phyloP scores from a whole-genome alignment of 192 early-diverging fungal species.

The Piromyces sp. region DNA sequence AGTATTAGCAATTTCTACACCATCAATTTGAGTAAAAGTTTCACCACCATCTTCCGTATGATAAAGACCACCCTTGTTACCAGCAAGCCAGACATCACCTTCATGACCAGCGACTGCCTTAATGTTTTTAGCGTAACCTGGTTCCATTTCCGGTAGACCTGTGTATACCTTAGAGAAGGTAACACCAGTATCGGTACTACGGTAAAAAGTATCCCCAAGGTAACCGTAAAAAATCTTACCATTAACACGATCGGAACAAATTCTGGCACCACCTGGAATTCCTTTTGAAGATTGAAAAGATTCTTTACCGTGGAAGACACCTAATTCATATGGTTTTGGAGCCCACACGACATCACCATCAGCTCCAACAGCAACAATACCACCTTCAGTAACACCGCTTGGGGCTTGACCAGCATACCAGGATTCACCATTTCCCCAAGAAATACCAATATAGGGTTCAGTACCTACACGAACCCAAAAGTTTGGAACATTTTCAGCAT shows the following conservation, averaged over 20 bases:
- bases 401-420: background rate
- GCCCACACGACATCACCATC: conserved; percentile 1
- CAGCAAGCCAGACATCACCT: conserved; percentile 10
- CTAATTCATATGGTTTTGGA: background rate
- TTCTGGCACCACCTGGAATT: background rate
- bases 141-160: conserved; percentile 1
- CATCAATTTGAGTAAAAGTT: background rate
- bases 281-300: background rate
- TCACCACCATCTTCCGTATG: background rate
- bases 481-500: background rate
- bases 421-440: background rate
- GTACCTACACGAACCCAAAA: conserved; percentile 1
- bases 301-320: background rate
- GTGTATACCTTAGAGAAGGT: conserved; percentile 1
- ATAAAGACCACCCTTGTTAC: background rate
- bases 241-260: conserved; percentile 11
- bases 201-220: conserved; percentile 6
- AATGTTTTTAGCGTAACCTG: conserved; percentile 4
- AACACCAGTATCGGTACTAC: background rate
- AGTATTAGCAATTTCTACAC: background rate
- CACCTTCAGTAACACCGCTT: conserved; percentile 1
- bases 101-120: conserved; percentile 9
- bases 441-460: background rate
- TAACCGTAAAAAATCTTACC: conserved; percentile 6
- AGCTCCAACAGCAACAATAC: conserved; percentile 1